Base-by-base conservation (phyloP, 1,139 yeast genomes). In the Pichia norvegensis region DNA sequence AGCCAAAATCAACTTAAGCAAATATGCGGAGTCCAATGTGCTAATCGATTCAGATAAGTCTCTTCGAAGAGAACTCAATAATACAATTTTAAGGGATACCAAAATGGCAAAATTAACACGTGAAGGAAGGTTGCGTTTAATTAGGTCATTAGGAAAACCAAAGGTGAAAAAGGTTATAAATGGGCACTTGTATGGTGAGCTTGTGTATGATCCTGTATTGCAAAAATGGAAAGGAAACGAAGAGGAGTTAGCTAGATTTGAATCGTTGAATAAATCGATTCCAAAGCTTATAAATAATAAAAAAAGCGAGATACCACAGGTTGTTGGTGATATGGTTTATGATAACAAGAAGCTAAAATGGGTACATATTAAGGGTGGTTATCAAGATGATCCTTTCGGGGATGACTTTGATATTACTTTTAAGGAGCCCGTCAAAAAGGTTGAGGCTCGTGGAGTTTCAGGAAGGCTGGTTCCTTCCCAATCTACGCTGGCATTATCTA, bases 171-270 rank as follows among this genome's bases (percentile, higher is more conserved):
- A 59, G 43, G 55, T 55, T 5, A 46, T 58, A 38, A 56, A 58
- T 4, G 64, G 60, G 1, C 64, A 56, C 43, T 46, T 58, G 25
- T 59, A 56, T 41, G 71, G 70, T 1, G 60, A 61, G 36, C 76
- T 78, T 78, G 66, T 66, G 42, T 78, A 69, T 53, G 77, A 78
- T 54, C 72, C 78, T 1, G 62, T 63, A n/a, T 65, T 67, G 38
- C 67, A 67, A 59, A 67, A 66, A 45, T 79, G 84, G 85, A 79
- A 74, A 55, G 84, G 84, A 1, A 78, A 78, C 55, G 81, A 77
- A 44, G 72, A 72, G 36, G 78, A 77, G 27, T 60, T 78, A 43
- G 56, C 70, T 39, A 67, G 65, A 47, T 76, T 76, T 58, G 72
- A 70, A 39, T 55, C 57, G 2, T 57, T 46, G 3, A 31, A 31